Evolutionary conservation across 1,284 basidiomycete species (phyloP), one percentile per base, ranked within the genome.

Genomic region (Moniliella sp.): DNA sequence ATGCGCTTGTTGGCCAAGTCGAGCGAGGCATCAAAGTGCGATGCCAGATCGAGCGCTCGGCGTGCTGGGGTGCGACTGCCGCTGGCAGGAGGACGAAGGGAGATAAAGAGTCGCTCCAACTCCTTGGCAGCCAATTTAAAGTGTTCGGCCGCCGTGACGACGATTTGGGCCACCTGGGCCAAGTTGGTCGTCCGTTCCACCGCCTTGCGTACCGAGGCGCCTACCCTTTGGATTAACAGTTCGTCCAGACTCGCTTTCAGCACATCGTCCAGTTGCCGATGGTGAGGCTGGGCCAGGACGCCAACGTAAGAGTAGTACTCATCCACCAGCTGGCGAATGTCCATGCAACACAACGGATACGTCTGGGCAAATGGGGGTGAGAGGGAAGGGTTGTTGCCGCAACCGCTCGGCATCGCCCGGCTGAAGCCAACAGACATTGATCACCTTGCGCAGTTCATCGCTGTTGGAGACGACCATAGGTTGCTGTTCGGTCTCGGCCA

Each of bases 261-360:
- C 8, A 93, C 69, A 40, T 84, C 81, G 53, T 94, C 88, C 15
- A 91, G 80, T 55, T 88, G 81, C 25, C 79, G 70, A 54, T 83
- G 78, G 40, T 84, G 77, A n/a, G n/a, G n/a, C 56, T 88, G 79
- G 1, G 76, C 74, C 5, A 91, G 79, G 2, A 86, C 88, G 46
- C 94, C 88, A 0, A 84, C 75, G 58, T 94, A 99, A 23, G 81
- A 75, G 61, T 94, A 93, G 65, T 94, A 97, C 50, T 84, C 82
- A 48, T 88, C 79, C 16, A 93, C 80, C 51, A 91, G 91, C 30
- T 70, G 72, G 21, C 84, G 75, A 38, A 97, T 83, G 74, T 93
- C 80, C 67, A 83, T 79, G 59, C 88, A 97, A 53, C 82, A 91
- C 28, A 83, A 67, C 41, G 84, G 82, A 61, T 93, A 94, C 0